These are phyloP conservation scores for Amanita subjunquillea DNA, from an alignment of 768 basidiomycete species.

Conservation along the genomic window DNA sequence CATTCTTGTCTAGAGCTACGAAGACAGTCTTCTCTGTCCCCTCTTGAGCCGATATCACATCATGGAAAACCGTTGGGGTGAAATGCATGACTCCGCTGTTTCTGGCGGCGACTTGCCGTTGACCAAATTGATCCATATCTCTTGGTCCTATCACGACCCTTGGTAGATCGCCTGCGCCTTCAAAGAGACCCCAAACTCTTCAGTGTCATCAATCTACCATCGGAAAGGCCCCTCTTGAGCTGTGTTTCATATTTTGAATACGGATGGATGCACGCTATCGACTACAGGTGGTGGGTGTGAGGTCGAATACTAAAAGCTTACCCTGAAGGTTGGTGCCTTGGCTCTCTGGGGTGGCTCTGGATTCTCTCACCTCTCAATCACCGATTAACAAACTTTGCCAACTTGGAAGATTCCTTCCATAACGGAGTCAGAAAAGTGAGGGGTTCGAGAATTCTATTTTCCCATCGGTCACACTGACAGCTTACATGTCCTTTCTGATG, in stretches of 20 bases:
- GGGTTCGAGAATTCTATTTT: neutral
- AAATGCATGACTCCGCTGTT: neutral
- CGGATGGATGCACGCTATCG: neutral
- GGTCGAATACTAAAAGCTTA: slow-evolving; percentile 6
- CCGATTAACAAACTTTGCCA: neutral
- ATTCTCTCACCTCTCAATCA: slow-evolving; percentile 1
- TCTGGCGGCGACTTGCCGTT: neutral
- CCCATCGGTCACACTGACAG: neutral
- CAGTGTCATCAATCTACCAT: neutral
- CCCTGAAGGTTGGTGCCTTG: slow-evolving; percentile 5
- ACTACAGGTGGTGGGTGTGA: neutral
- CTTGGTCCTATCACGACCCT: neutral
- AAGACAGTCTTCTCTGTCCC: neutral
- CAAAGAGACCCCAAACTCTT: neutral
- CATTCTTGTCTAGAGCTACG: neutral
- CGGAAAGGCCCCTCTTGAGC: neutral
- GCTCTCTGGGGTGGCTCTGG: neutral
- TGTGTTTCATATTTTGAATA: neutral
- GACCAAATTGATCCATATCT: neutral
- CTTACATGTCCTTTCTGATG: slow-evolving; percentile 3
- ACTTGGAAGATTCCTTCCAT: neutral
- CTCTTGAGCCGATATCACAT: slow-evolving; percentile 4
- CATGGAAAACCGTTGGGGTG: neutral
- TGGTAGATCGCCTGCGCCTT: neutral
- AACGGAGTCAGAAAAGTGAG: neutral